phyloP scores from a whole-genome alignment of 163 green algal genomes.

The Smithsoniella earleae region DNA sequence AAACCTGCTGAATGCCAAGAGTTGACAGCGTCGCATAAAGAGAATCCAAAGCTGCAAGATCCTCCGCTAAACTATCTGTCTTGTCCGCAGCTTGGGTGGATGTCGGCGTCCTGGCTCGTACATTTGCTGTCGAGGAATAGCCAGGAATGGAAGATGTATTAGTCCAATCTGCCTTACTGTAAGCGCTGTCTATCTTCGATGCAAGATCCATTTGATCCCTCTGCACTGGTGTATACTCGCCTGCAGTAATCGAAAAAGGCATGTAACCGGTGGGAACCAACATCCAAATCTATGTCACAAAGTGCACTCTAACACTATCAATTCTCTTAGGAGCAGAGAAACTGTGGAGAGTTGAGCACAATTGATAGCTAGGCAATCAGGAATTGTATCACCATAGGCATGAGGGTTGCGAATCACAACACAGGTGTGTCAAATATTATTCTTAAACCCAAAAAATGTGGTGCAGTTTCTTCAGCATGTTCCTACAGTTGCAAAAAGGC shows the following conservation, averaged over 20 bases:
- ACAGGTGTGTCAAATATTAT: too few relatives aligned
- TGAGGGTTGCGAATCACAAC: not conserved
- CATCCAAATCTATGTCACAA: too few relatives aligned
- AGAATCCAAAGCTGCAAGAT: not conserved
- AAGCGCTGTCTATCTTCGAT: constrained; percentile 20
- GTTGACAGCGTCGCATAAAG: constrained; percentile 14
- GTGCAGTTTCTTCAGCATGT: too few relatives aligned
- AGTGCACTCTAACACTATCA: too few relatives aligned
- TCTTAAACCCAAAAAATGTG: too few relatives aligned
- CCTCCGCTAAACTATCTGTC: not conserved
- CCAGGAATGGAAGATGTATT: too few relatives aligned
- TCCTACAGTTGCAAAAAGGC: too few relatives aligned
- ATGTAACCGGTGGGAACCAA: not conserved
- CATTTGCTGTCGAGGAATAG: not conserved
- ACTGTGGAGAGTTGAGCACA: not conserved
- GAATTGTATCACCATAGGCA: too few relatives aligned
- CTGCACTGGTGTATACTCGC: constrained; percentile 28
- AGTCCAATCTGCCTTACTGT: constrained; percentile 25
- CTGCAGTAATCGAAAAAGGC: not conserved
- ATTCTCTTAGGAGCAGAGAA: too few relatives aligned
- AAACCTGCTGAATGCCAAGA: not conserved
- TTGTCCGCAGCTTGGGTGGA: not conserved
- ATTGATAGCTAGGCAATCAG: not conserved
- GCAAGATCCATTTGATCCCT: constrained; percentile 12
- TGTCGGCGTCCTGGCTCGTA: not conserved